Base-by-base conservation (phyloP, 805 yeast species). In the Suhomyces kilbournensis region DNA sequence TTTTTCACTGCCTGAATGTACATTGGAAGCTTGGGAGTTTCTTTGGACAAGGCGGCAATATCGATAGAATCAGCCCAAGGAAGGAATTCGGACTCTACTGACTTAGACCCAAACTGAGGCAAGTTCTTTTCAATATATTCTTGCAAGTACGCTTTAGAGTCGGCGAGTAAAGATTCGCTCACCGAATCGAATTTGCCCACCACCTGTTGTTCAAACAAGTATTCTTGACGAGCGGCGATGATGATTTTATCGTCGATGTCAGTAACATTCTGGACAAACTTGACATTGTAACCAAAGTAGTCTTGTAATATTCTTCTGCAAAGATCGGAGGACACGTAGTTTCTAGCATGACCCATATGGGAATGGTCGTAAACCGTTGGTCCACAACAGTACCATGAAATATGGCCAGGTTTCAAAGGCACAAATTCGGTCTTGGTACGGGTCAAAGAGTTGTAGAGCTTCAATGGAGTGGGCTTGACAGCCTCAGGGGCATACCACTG, bases 291-390 rank as follows among this genome's bases (percentile, higher is more conserved):
- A 19, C 97, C 96, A 70, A 94, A 94, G 70, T 90, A 93, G 69
- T 93, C 90, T 68, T 86, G 90, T 58, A 94, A 67, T 48, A 94
- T 81, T 60, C 99, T 81, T 68, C 99, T 84, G 67, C 91, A 88
- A 66, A 94, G 90, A 69, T 94, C 99, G 49, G 88, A 89, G 8
- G 97, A 83, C 47, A 94, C 98, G 64, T 94, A 94, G 72, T 94
- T 94, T 70, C 99, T 80, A 12, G 99, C 99, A 69, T 94, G 99
- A 20, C 99, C 99, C 97, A 94, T 91, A 66, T 94, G 99, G 49
- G 92, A 83, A 32, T 94, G 84, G 70, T 94, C 97, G 66, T 94
- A 94, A 14, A 94, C 99, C 0, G 99, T 94, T 10, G 99, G 99
- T 5, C 99, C 99, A 79, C 99, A 94, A 53, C 91, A 88, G 74